Evolutionary conservation across 1,139 yeast genomes (phyloP).

Genomic region (Yamadazyma blattariae): DNA sequence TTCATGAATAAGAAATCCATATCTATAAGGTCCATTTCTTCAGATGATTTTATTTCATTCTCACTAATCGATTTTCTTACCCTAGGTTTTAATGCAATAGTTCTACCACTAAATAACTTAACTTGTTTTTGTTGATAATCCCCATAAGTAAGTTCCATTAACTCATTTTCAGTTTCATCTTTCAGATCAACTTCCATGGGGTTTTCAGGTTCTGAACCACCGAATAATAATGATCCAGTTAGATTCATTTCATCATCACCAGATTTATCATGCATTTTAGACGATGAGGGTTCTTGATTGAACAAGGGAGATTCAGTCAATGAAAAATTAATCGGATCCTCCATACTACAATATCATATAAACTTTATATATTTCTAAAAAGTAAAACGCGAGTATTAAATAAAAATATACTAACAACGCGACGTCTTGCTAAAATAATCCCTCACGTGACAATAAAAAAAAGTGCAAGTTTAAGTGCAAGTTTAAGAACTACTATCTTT

Average conservation of each 20-base stretch:
- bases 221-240: constrained; percentile 3
- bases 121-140: constrained; percentile 17
- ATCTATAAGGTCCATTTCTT: constrained; percentile 21
- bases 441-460: no score
- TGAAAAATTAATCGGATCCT: constrained; percentile 1
- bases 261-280: not conserved
- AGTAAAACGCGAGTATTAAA: not conserved
- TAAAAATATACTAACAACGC: not conserved
- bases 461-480: no score
- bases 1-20: constrained; percentile 30
- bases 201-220: not conserved
- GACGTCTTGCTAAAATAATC: no score
- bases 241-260: not conserved
- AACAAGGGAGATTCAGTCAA: constrained; percentile 1
- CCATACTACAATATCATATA: constrained; percentile 1
- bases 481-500: no score
- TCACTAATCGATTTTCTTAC: constrained; percentile 3
- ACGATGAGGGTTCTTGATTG: not conserved
- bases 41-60: constrained; percentile 5
- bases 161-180: not conserved
- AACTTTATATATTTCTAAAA: not conserved
- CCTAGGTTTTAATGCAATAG: constrained; percentile 19
- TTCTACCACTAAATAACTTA: constrained; percentile 24
- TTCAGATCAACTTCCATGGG: no score
- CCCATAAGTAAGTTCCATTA: constrained; percentile 1